Percentiles rank a stretch among this genome's conserved stretches.
Conservation (phyloP, 768 basidiomycete genomes). For the Auricularia heimuer region DNA sequence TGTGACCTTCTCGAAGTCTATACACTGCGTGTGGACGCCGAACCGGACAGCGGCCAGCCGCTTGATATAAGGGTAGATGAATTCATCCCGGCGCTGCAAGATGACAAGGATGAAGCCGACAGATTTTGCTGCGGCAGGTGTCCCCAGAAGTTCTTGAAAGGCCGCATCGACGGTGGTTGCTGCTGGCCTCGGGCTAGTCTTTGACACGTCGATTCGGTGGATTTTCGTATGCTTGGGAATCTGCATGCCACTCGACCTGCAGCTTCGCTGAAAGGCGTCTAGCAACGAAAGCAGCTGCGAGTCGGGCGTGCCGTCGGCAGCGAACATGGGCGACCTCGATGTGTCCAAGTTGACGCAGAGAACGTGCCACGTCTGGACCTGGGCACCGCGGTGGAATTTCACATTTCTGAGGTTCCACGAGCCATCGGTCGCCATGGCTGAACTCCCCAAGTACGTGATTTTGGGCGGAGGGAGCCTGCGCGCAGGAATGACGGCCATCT, state of each 20-base stretch:
- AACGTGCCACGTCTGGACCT: constrained; percentile 43
- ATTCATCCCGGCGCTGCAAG: constrained; percentile 57
- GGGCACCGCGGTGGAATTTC: constrained; percentile 41
- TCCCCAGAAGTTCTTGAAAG: constrained; percentile 17
- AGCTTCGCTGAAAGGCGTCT: constrained; percentile 51
- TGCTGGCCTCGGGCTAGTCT: constrained; percentile 44
- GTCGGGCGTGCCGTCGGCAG: constrained; percentile 32
- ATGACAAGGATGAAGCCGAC: constrained; percentile 56
- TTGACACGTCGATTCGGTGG: neutral
- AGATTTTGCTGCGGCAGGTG: constrained; percentile 20
- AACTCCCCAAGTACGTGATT: constrained; percentile 39
- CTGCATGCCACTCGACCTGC: constrained; percentile 50
- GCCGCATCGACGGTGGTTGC: constrained; percentile 33
- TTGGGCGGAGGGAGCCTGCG: constrained; percentile 53
- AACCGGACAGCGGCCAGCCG: constrained; percentile 60
- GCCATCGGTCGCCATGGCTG: constrained; percentile 29
- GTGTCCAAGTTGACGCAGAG: constrained; percentile 43
- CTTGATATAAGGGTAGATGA: constrained; percentile 75
- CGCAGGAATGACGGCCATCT: constrained; percentile 57
- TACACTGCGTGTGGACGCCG: constrained; percentile 63
- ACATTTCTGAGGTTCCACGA: constrained; percentile 70
- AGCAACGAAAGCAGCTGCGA: constrained; percentile 39
- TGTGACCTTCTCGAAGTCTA: constrained; percentile 54
- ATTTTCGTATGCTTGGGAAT: constrained; percentile 17
- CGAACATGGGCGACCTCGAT: neutral